Evolutionary conservation across 257 asterid genomes (phyloP), one percentile per base, ranked within the genome.

Genomic region (Euphrasia confusa): DNA sequence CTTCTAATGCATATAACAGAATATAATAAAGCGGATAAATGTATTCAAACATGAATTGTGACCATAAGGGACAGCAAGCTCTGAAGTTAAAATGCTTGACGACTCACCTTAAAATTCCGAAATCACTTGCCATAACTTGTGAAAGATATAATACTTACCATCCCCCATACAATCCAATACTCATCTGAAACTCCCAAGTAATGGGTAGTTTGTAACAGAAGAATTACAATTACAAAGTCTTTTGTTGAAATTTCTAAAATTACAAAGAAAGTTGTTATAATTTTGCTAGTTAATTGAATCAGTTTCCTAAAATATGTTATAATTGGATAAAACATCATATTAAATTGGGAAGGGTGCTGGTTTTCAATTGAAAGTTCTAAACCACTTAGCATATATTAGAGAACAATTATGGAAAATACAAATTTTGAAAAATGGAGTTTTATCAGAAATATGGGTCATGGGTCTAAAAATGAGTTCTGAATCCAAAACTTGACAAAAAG

Each of bases 51-150:
- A 6, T 35, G 2, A 6, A 6, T 35, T 35, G 10, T 35, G 10
- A 35, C 40, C 40, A 35, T 0, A 35, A 35, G 10, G 10, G 40
- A 5, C 40, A 35, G 10, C 40, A 7, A 35, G 40, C 10, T 35
- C 10, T 7, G 10, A 7, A 7, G 40, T 5, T 35, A 35, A 35
- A 35, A 35, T 35, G 40, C 10, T 35, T 7, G 10, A 35, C 10
- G 40, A 35, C 40, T 35, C 40, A 35, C 40, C 40, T 35, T 7
- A 35, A 35, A 35, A 35, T 7, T 35, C 40, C 40, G 50, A 10
- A 13, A 27, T 71, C 40, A 18, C 61, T 28, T 47, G 30, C 49
- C 49, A 58, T 3, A 58, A 37, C 57, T 5, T 15, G 63, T 14
- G 58, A 50, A 39, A 10, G 40, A 28, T 1, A n/a, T 7, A 45